Percentiles rank a stretch among this genome's conserved stretches.
These are phyloP conservation scores for Colletotrichum coccodes DNA, from an alignment of 2,329 filamentous ascomycete species.

Conservation along the genomic window DNA sequence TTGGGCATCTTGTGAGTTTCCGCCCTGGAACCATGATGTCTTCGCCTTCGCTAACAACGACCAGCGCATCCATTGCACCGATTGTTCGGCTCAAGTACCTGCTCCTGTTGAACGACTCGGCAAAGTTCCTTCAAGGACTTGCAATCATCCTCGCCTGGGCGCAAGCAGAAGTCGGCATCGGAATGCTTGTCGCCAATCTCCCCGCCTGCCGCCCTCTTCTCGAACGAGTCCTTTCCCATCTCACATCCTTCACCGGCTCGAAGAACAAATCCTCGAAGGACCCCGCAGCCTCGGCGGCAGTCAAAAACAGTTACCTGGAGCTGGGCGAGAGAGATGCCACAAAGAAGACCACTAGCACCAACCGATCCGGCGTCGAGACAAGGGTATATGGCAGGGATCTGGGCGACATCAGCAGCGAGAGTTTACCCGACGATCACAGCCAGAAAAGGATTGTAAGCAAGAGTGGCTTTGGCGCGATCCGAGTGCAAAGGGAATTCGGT, in stretches of 20 bases:
- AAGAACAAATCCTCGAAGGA: constrained; percentile 27
- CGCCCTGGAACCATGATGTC: no score
- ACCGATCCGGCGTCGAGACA: constrained; percentile 16
- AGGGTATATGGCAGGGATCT: constrained; percentile 26
- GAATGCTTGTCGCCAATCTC: constrained; percentile 27
- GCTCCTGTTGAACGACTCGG: constrained; percentile 23
- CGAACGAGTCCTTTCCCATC: constrained; percentile 19
- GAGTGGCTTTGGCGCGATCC: constrained; percentile 18
- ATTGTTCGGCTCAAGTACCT: constrained; percentile 29
- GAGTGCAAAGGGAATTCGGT: constrained; percentile 18
- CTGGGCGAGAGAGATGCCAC: constrained; percentile 24
- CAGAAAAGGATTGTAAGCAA: constrained; percentile 19
- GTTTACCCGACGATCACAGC: constrained; percentile 24
- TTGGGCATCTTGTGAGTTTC: constrained; percentile 23
- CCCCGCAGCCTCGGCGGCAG: constrained; percentile 2
- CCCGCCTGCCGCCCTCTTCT: constrained; percentile 27
- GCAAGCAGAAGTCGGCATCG: constrained; percentile 30
- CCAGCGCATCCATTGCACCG: constrained; percentile 24
- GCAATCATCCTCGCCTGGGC: constrained; percentile 26
- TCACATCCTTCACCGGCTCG: constrained; percentile 23
- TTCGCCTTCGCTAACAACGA: background rate
- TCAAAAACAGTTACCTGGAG: constrained; percentile 25
- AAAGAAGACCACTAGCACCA: constrained; percentile 1
- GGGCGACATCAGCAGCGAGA: constrained; percentile 19
- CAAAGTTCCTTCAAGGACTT: constrained; percentile 21